Evolutionary conservation across 225 moss, liverwort and hornwort genomes (phyloP).

Genomic region (Ulota crispa): DNA sequence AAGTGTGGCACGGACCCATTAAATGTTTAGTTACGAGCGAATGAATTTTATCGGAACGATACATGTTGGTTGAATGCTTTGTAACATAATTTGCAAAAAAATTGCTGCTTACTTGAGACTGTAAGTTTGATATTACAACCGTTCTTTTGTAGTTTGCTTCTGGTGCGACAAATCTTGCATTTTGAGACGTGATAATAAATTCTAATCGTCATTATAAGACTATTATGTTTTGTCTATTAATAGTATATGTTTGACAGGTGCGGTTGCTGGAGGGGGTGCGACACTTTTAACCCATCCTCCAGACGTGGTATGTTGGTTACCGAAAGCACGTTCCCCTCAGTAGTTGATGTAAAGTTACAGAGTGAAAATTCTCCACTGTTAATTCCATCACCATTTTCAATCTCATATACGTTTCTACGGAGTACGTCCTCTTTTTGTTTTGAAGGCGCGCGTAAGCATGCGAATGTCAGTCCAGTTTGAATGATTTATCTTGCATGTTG

Average conservation of each 20-base stretch:
- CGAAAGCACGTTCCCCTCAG: background rate
- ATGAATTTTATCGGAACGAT: background rate
- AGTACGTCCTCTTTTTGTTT: background rate
- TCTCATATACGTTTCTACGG: background rate
- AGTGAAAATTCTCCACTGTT: background rate
- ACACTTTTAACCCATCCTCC: constrained; percentile 92
- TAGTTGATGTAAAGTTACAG: background rate
- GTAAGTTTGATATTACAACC: background rate
- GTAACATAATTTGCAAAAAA: background rate
- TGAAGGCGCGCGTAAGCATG: background rate
- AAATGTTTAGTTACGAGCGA: background rate
- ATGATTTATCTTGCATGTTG: background rate
- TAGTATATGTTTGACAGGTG: constrained; percentile 53
- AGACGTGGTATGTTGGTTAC: constrained; percentile 68
- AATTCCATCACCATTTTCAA: background rate
- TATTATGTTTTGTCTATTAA: background rate
- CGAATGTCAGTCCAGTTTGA: background rate
- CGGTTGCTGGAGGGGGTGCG: constrained; percentile 74
- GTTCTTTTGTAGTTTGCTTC: background rate
- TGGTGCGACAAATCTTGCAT: constrained; percentile 7
- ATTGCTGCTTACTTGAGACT: background rate
- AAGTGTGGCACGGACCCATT: background rate
- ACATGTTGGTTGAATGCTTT: background rate
- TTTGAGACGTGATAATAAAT: background rate
- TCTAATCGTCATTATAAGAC: background rate